Percentiles rank a stretch among this genome's conserved stretches.
phyloP scores from a whole-genome alignment of 768 basidiomycete genomes.

The Mrakia frigida region DNA sequence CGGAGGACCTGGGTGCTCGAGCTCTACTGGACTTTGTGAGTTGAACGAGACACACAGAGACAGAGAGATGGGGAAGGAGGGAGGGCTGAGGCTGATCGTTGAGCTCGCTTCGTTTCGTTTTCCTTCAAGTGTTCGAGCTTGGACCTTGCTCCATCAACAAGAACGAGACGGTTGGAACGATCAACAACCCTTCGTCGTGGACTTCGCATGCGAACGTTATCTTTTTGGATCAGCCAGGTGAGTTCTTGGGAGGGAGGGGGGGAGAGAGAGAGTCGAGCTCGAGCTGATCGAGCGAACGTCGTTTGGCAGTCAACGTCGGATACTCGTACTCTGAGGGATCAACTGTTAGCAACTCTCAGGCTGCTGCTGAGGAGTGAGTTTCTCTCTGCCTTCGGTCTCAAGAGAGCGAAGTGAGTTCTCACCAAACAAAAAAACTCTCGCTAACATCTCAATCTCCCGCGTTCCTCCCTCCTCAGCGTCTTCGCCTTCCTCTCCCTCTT shows the following conservation, averaged over 20 bases:
- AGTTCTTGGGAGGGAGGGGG: neutral
- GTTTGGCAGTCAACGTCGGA: conserved; percentile 63
- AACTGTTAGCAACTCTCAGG: conserved; percentile 70
- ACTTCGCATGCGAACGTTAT: conserved; percentile 62
- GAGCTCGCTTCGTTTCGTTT: too few relatives aligned
- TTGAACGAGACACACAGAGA: neutral
- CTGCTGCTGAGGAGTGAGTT: conserved; percentile 66
- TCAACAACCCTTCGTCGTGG: conserved; percentile 75
- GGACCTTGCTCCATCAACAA: conserved; percentile 60
- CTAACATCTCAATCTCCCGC: too few relatives aligned
- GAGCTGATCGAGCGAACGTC: neutral
- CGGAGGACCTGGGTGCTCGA: conserved; percentile 52
- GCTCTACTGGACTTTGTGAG: conserved; percentile 32
- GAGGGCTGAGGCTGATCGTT: neutral
- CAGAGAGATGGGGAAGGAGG: neutral
- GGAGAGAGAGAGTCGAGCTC: neutral
- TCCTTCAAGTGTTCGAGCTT: conserved; percentile 32
- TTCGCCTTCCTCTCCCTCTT: conserved; percentile 53
- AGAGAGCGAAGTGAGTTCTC: too few relatives aligned
- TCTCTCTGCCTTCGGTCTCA: too few relatives aligned
- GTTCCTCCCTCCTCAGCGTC: conserved; percentile 47
- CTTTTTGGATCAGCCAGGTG: conserved; percentile 50
- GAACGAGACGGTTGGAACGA: conserved; percentile 53
- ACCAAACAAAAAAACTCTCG: too few relatives aligned
- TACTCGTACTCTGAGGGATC: conserved; percentile 64